A percentile compares a stretch with the other conserved stretches of the same genome.
Evolutionary conservation across 768 basidiomycete species (phyloP).

Genomic region (Lactarius akahatsu): DNA sequence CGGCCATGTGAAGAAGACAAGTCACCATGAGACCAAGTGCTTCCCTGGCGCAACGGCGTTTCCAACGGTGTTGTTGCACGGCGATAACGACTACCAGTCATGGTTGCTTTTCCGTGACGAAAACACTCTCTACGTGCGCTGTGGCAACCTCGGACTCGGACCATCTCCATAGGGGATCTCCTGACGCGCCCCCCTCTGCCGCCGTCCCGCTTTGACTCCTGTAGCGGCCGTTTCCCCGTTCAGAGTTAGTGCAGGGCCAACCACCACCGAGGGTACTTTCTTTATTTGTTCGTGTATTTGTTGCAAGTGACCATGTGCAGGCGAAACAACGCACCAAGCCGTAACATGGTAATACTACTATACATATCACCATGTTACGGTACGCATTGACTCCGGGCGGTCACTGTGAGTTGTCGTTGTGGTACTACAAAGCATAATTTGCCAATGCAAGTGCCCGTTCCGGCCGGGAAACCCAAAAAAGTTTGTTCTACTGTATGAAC

Average conservation of each 20-base stretch:
- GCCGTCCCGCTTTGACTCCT: background rate
- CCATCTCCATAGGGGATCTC: background rate
- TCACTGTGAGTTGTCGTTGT: background rate
- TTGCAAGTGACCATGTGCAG: background rate
- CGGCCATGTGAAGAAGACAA: background rate
- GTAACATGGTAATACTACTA: no score
- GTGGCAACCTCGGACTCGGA: background rate
- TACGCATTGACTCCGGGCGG: background rate
- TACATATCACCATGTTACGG: no score
- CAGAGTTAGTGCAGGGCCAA: background rate
- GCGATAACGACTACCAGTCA: no score
- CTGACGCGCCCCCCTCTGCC: background rate
- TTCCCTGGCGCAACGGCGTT: background rate
- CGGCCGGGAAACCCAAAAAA: background rate
- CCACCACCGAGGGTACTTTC: background rate
- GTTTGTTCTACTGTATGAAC: background rate
- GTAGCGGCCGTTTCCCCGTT: no score
- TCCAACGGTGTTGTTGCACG: no score
- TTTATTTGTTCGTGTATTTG: no score
- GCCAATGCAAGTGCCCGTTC: background rate
- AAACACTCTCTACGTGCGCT: background rate
- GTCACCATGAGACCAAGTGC: background rate
- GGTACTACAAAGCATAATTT: background rate
- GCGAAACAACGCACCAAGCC: background rate
- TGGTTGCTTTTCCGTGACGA: no score